These are phyloP conservation scores for Coniochaeta prunicola DNA, from an alignment of 2,329 filamentous ascomycete genomes.

Conservation along the genomic window DNA sequence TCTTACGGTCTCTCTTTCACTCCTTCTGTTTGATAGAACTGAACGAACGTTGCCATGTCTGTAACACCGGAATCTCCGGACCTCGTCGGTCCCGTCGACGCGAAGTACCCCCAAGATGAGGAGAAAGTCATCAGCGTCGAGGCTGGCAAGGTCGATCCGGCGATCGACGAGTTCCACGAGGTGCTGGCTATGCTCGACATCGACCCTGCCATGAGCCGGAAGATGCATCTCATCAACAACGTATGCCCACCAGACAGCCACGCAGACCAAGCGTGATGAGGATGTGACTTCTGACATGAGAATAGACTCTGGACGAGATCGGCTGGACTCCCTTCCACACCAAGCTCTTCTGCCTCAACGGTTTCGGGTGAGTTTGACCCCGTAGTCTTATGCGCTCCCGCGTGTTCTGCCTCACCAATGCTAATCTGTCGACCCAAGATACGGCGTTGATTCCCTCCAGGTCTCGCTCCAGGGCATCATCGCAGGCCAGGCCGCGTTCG, in stretches of 20 bases:
- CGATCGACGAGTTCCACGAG: too few species aligned
- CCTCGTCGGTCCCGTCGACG: too few species aligned
- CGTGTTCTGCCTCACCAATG: background rate
- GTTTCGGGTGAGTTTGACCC: constrained; percentile 31
- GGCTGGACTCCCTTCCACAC: constrained; percentile 52
- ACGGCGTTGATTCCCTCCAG: background rate
- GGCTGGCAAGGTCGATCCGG: too few species aligned
- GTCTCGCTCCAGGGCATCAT: background rate
- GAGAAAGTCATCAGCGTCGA: too few species aligned
- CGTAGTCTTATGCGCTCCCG: too few species aligned
- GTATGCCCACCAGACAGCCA: constrained; percentile 33
- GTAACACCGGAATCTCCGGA: too few species aligned
- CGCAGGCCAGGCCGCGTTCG: background rate
- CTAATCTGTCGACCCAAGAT: background rate
- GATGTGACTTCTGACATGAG: background rate
- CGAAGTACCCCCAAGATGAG: too few species aligned
- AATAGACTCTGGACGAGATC: constrained; percentile 42
- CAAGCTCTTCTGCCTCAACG: constrained; percentile 55
- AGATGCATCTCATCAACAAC: constrained; percentile 65
- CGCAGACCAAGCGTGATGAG: background rate
- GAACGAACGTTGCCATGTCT: too few species aligned
- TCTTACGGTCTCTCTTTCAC: too few species aligned
- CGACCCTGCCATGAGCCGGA: constrained; percentile 55
- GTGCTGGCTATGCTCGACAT: constrained; percentile 47
- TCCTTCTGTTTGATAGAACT: too few species aligned